Evolutionary conservation across 2,329 filamentous ascomycete species (phyloP).

Genomic region (Alternaria solani): DNA sequence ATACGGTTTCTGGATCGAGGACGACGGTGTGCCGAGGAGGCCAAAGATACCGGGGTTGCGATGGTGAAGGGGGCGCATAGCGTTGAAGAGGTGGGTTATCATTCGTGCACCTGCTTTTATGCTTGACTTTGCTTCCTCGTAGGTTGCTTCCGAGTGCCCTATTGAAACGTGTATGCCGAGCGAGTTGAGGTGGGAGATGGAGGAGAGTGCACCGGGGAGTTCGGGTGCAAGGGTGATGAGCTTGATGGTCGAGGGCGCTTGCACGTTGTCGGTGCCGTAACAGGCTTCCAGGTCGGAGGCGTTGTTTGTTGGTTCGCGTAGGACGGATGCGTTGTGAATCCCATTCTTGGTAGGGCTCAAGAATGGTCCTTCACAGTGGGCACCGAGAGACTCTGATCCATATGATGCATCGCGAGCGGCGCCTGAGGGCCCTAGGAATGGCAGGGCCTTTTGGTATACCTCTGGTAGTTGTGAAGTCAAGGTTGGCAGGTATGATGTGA

Average conservation of each 20-base stretch:
- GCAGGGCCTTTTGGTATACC: slow-evolving; percentile 82
- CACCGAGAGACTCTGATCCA: slow-evolving; percentile 86
- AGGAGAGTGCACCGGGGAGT: slow-evolving; percentile 70
- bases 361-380: slow-evolving; percentile 92
- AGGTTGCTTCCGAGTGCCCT: slow-evolving; percentile 87
- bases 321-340: slow-evolving; percentile 78
- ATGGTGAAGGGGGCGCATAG: slow-evolving; percentile 89
- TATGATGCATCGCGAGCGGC: slow-evolving; percentile 65
- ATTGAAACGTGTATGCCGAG: slow-evolving; percentile 79
- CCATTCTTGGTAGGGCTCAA: slow-evolving; percentile 84
- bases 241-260: slow-evolving; percentile 62
- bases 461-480: slow-evolving; percentile 81
- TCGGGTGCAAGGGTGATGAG: slow-evolving; percentile 91
- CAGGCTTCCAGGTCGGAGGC: slow-evolving; percentile 72
- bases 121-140: slow-evolving; percentile 78
- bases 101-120: slow-evolving; percentile 80
- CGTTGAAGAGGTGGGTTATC: slow-evolving; percentile 95
- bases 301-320: slow-evolving; percentile 67
- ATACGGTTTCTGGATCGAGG: slow-evolving; percentile 65
- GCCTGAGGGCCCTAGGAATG: slow-evolving; percentile 78
- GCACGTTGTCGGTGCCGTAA: slow-evolving; percentile 76
- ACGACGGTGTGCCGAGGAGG: slow-evolving; percentile 67
- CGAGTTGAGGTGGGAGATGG: slow-evolving; percentile 71
- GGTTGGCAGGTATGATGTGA: slow-evolving; percentile 88
- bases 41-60: slow-evolving; percentile 92